A percentile compares a stretch with the other conserved stretches of the same genome.
Conservation (phyloP, 148 eudicot genomes). For the Rhododendron henanense region DNA sequence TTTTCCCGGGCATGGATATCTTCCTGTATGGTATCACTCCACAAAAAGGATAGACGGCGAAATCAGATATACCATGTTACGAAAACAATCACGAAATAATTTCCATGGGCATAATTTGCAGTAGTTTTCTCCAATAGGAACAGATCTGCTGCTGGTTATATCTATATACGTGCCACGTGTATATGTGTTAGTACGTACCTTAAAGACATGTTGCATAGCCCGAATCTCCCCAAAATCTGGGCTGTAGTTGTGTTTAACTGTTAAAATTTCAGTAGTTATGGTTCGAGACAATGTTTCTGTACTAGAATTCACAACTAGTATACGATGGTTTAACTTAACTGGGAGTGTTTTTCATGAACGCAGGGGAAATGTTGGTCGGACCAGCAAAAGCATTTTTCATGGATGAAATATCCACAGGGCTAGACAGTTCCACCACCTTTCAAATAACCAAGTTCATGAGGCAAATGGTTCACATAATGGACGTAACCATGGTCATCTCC, state of each 20-base stretch:
- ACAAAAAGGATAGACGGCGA: not conserved
- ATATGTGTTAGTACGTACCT: not conserved
- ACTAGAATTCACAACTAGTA: not conserved
- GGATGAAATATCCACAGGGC: slow-evolving; percentile 40
- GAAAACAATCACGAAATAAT: not conserved
- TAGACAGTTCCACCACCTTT: slow-evolving; percentile 39
- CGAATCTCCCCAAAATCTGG: not conserved
- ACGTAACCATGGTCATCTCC: slow-evolving; percentile 34
- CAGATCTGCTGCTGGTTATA: not conserved
- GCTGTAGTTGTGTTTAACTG: not conserved
- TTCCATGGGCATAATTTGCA: not conserved
- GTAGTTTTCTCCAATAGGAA: not conserved
- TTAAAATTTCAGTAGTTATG: not conserved
- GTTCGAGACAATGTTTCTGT: not conserved
- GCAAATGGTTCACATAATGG: slow-evolving; percentile 35
- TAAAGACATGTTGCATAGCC: not conserved
- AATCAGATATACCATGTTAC: not conserved
- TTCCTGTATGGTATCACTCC: not conserved
- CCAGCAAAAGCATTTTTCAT: slow-evolving; percentile 38
- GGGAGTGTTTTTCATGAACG: not conserved
- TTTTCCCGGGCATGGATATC: not conserved
- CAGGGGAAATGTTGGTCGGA: slow-evolving; percentile 41
- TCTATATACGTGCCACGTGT: not conserved
- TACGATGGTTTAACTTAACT: not conserved
- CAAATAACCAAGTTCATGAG: slow-evolving; percentile 32